Evolutionary conservation across 148 eudicot genomes (phyloP).

Genomic region (Persicaria tinctoria): DNA sequence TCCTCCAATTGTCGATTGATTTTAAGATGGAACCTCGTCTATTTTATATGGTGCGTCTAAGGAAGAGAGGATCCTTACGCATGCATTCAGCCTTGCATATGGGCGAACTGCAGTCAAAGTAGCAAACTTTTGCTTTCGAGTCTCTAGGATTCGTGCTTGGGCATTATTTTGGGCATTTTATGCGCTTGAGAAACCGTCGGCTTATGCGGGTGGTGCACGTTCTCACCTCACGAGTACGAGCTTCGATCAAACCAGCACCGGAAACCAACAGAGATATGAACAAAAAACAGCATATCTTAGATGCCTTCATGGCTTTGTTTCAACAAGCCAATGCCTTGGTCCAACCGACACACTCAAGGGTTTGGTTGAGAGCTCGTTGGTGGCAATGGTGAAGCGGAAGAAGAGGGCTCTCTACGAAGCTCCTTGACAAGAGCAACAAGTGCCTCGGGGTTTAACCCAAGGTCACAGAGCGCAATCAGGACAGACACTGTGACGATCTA

Average conservation of each 20-base stretch:
- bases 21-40: too few species aligned
- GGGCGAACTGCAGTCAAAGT: conserved; percentile 46
- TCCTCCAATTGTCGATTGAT: too few species aligned
- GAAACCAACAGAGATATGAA: conserved; percentile 18
- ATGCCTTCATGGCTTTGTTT: conserved; percentile 17
- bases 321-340: not conserved
- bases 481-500: conserved; percentile 83
- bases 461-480: conserved; percentile 62
- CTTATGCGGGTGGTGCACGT: conserved; percentile 30
- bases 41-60: not conserved
- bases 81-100: conserved; percentile 52
- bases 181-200: conserved; percentile 31
- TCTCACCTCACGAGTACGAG: conserved; percentile 16
- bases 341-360: conserved; percentile 11
- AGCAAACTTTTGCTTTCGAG: conserved; percentile 56
- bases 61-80: conserved; percentile 22
- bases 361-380: conserved; percentile 22
- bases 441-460: conserved; percentile 67
- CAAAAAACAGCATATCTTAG: conserved; percentile 7
- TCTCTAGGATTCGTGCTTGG: conserved; percentile 32
- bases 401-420: conserved; percentile 38
- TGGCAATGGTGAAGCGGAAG: conserved; percentile 25
- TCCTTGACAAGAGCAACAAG: conserved; percentile 78
- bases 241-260: conserved; percentile 1
- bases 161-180: conserved; percentile 45